Base-by-base conservation (phyloP, 2,329 filamentous ascomycete genomes). In the Rhytidhysteron rufulum region DNA sequence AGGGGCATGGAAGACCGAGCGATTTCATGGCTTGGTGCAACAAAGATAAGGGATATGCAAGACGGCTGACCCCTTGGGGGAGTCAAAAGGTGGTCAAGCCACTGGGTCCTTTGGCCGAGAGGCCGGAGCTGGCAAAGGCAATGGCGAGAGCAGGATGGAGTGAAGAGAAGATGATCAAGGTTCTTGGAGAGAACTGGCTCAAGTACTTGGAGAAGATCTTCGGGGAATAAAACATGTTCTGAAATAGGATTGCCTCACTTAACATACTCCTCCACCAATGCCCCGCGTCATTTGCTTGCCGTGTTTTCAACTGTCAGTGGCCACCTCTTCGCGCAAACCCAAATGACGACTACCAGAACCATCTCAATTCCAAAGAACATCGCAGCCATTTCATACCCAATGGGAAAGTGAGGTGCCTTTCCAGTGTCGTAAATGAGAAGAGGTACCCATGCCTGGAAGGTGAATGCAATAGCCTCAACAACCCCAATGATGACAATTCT, bases 21-120 rank as follows among this genome's bases (percentile, higher is more conserved):
- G 63, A 66, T 3, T 69, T 68, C 42, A 60, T 68, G 48, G 65
- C 55, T 1, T 67, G 65, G 66, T 68, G 65, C 47, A 68, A 68
- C 45, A 65, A 57, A 29, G 66, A 68, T 40, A 68, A 68, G 48
- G 66, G 66, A 2, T 68, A 69, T 36, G 60, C 65, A 1, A 42
- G 65, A 8, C 55, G 55, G 8, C 47, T 68, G 22, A 68, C 65
- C 1, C 65, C 63, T 1, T 69, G 65, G 66, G 65, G 65, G 1
- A 66, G 62, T 31, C 58, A 66, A 33, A 66, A 64, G 43, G 65
- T 69, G 0, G 57, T 68, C 5, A 69, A 69, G 48, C 65, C 65
- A 5, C 47, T 69, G 11, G 66, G 65, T 0, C 55, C 55, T 7
- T 39, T 69, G 20, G 65, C 54, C 1, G 63, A 68, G 17, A 49